phyloP scores from a whole-genome alignment of 768 basidiomycete species.

The Rhizopogon sp. region DNA sequence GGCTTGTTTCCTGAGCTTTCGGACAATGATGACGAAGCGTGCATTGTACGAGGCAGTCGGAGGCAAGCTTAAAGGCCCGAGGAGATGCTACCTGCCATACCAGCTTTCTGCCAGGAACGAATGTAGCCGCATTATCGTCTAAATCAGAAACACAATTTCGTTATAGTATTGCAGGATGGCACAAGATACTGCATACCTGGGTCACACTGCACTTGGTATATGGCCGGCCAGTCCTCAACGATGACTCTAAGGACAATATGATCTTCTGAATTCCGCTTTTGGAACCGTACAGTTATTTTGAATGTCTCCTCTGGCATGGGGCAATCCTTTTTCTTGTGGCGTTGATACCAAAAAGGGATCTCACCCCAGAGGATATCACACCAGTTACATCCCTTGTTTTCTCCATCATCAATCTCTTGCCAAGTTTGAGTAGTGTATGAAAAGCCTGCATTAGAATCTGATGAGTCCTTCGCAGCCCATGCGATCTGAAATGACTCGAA shows the following conservation, averaged over 20 bases:
- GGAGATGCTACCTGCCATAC: conserved; percentile 1
- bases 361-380: conserved; percentile 1
- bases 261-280: background rate
- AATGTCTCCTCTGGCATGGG: conserved; percentile 2
- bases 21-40: background rate
- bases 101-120: background rate
- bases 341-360: background rate
- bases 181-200: background rate
- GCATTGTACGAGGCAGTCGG: conserved; percentile 2
- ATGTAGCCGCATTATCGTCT: background rate
- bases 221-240: background rate
- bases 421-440: conserved; percentile 4
- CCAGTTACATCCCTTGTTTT: background rate
- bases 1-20: background rate
- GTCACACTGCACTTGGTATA: background rate
- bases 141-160: background rate
- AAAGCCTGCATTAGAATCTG: background rate
- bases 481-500: conserved; percentile 1
- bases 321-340: background rate
- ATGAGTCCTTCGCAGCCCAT: background rate
- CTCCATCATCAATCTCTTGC: conserved; percentile 1
- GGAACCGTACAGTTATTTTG: background rate
- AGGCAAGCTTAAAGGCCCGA: conserved; percentile 1
- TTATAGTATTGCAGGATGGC: background rate
- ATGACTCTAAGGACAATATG: background rate